phyloP scores from a whole-genome alignment of 345 rosid species.

The Lepidium africanum region DNA sequence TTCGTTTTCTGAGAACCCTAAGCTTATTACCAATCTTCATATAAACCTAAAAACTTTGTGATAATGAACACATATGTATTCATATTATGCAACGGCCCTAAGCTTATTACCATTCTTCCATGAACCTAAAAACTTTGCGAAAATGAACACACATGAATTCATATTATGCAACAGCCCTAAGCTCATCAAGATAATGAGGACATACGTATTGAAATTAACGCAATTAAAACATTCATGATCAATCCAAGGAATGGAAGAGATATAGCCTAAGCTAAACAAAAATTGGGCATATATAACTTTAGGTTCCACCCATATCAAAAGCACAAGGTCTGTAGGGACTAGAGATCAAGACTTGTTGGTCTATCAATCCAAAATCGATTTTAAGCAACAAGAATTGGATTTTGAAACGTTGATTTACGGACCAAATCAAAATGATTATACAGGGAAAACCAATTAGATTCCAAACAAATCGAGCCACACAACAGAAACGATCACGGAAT shows the following conservation, averaged over 20 bases:
- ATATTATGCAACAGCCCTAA: no score
- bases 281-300: not conserved
- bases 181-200: no score
- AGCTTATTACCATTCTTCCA: no score
- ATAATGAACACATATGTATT: not conserved
- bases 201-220: no score
- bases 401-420: not conserved
- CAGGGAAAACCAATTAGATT: not conserved
- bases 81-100: no score
- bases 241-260: not conserved
- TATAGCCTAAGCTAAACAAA: not conserved
- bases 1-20: not conserved
- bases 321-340: not conserved
- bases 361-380: not conserved
- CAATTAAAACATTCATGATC: not conserved
- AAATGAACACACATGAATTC: no score
- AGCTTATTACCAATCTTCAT: not conserved
- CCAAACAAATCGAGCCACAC: not conserved
- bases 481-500: not conserved
- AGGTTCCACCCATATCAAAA: not conserved
- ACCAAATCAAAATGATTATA: not conserved
- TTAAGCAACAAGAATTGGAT: not conserved
- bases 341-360: not conserved
- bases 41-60: not conserved
- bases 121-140: no score